phyloP scores from a whole-genome alignment of 202 grass and related monocot genomes.

The Carex sylvatica region DNA sequence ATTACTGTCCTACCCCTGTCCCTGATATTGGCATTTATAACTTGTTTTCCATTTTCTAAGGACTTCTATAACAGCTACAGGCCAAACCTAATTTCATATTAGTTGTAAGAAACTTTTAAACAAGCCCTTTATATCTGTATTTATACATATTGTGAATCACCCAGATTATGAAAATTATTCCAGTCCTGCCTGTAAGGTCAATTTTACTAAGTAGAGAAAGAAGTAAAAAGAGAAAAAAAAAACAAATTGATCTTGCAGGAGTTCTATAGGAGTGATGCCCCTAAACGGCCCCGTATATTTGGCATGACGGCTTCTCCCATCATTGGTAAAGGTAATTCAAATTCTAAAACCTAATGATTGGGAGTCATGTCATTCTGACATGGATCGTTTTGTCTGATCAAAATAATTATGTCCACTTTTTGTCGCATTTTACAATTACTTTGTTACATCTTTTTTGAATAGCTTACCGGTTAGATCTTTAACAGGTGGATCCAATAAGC shows the following conservation, averaged over 20 bases:
- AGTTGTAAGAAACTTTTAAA: background rate
- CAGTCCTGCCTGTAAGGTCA: background rate
- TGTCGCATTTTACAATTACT: background rate
- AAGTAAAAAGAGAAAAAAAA: background rate
- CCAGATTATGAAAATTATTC: background rate
- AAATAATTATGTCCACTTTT: slow-evolving; percentile 19
- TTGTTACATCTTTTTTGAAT: background rate
- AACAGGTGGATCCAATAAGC: slow-evolving; percentile 63
- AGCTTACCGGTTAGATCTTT: slow-evolving; percentile 27
- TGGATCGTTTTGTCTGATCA: slow-evolving; percentile 5
- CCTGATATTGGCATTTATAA: background rate
- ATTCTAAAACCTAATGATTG: slow-evolving; percentile 24
- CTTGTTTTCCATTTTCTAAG: background rate
- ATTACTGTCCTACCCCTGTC: background rate
- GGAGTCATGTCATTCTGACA: background rate
- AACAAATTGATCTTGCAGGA: slow-evolving; percentile 45
- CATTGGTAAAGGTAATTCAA: slow-evolving; percentile 74
- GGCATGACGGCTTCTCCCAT: slow-evolving; percentile 98
- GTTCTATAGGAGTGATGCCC: slow-evolving; percentile 52
- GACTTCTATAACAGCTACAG: background rate
- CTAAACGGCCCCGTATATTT: slow-evolving; percentile 73
- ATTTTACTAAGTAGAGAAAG: background rate
- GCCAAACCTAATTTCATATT: background rate
- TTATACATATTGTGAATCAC: background rate
- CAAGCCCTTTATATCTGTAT: background rate